phyloP scores from a whole-genome alignment of 495 filamentous ascomycete species.

The Elasticomyces elasticus region DNA sequence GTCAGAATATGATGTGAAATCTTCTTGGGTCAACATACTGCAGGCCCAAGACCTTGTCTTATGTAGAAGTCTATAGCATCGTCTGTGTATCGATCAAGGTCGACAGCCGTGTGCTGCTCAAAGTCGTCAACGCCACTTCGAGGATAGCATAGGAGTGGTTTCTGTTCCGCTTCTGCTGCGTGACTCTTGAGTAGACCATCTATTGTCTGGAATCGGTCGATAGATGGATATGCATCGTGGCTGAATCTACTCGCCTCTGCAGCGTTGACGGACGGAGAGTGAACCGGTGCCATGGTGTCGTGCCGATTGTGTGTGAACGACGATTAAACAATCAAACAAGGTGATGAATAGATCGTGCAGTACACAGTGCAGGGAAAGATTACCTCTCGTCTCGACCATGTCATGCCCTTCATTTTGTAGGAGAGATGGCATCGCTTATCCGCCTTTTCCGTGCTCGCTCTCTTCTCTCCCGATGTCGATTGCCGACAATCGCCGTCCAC shows the following conservation, averaged over 20 bases:
- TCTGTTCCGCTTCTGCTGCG: slow-evolving; percentile 7
- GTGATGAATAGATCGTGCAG: too few relatives aligned
- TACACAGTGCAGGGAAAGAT: too few relatives aligned
- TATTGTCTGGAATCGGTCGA: slow-evolving; percentile 14
- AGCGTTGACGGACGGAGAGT: not conserved
- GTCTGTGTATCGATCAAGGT: slow-evolving; percentile 9
- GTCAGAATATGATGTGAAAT: not conserved
- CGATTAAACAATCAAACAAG: too few relatives aligned
- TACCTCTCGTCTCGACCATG: too few relatives aligned
- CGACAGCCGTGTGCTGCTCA: slow-evolving; percentile 12
- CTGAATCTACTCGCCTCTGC: slow-evolving; percentile 1
- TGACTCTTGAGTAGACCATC: slow-evolving; percentile 16
- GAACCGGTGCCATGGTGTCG: too few relatives aligned
- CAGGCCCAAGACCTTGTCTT: slow-evolving; percentile 7
- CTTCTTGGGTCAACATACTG: not conserved
- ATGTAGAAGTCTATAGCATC: slow-evolving; percentile 1
- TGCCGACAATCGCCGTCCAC: too few relatives aligned
- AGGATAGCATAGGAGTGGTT: slow-evolving; percentile 16
- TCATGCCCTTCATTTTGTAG: too few relatives aligned
- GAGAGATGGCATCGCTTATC: too few relatives aligned
- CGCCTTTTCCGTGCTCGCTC: too few relatives aligned
- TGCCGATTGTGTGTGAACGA: too few relatives aligned
- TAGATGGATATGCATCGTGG: slow-evolving; percentile 11
- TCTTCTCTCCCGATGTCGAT: too few relatives aligned
- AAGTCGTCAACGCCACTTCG: slow-evolving; percentile 8